Percentiles rank a stretch among this genome's conserved stretches.
Conservation (phyloP, 805 yeast species). For the Candida suzukii region DNA sequence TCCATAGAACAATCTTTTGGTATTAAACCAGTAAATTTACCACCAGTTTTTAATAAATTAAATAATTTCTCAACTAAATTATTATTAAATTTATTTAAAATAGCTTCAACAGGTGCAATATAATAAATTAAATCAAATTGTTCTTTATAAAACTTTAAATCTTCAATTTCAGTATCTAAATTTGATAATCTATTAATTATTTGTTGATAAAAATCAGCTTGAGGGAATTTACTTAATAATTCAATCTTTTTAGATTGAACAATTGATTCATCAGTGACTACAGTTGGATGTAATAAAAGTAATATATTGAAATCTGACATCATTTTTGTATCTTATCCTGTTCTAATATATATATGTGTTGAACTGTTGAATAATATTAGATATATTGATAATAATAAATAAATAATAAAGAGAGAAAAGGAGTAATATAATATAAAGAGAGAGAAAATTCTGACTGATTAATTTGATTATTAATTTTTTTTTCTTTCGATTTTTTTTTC, state of each 20-base stretch:
- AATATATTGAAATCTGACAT: constrained; percentile 18
- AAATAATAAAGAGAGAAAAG: background rate
- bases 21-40: constrained; percentile 46
- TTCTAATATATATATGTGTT: background rate
- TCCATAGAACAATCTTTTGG: constrained; percentile 47
- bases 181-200: constrained; percentile 53
- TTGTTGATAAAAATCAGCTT: constrained; percentile 37
- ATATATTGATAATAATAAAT: background rate
- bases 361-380: no score
- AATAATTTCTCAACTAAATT: constrained; percentile 33
- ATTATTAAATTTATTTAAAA: constrained; percentile 37
- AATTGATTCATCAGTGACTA: constrained; percentile 46
- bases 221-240: constrained; percentile 20
- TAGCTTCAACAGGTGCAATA: constrained; percentile 47
- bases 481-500: background rate
- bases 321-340: background rate
- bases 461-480: background rate
- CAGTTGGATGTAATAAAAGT: constrained; percentile 59
- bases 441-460: background rate
- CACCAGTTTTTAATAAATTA: constrained; percentile 34
- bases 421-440: background rate
- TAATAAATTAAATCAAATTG: constrained; percentile 41
- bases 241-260: constrained; percentile 34
- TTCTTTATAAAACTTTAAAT: constrained; percentile 19
- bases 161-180: constrained; percentile 27